Conservation (phyloP, 208 protist species). For the Trypanosomatidae sp. region DNA sequence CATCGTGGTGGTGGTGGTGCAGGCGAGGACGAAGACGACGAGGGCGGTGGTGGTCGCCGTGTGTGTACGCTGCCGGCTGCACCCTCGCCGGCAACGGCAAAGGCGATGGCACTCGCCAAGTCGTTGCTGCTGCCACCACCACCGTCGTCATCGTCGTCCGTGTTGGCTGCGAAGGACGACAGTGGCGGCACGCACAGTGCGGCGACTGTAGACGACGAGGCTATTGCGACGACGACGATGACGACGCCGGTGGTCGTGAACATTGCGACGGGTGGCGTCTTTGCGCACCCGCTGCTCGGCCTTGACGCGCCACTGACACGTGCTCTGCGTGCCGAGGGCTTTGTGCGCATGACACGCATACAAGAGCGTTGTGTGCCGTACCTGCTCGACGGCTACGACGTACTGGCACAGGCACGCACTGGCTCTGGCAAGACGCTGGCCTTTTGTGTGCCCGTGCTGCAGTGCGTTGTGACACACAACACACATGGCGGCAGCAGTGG, state of each 20-base stretch:
- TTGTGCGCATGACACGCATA: constrained; percentile 85
- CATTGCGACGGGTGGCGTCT: constrained; percentile 28
- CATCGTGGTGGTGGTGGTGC: not conserved
- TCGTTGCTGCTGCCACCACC: too few species aligned
- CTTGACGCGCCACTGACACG: constrained; percentile 32
- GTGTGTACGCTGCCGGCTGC: not conserved
- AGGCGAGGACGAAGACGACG: not conserved
- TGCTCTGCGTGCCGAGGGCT: constrained; percentile 52
- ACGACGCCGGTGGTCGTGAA: constrained; percentile 8
- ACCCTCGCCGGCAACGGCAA: not conserved
- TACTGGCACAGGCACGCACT: constrained; percentile 88
- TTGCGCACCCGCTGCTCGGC: constrained; percentile 61
- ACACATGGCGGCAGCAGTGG: not conserved
- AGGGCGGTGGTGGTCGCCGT: constrained; percentile 3
- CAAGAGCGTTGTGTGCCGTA: constrained; percentile 91
- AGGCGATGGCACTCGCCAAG: too few species aligned
- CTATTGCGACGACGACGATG: constrained; percentile 1
- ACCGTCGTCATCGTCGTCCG: too few species aligned
- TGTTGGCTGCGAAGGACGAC: too few species aligned
- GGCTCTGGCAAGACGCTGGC: constrained; percentile 92
- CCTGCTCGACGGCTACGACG: constrained; percentile 79
- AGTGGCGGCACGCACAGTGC: constrained; percentile 7
- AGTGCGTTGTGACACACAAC: constrained; percentile 24
- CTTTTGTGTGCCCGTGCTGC: constrained; percentile 92
- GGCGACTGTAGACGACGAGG: not conserved